A percentile compares a stretch with the other conserved stretches of the same genome.
Evolutionary conservation across 139 green algal genomes (phyloP).

Genomic region (Nannochloris sp.): DNA sequence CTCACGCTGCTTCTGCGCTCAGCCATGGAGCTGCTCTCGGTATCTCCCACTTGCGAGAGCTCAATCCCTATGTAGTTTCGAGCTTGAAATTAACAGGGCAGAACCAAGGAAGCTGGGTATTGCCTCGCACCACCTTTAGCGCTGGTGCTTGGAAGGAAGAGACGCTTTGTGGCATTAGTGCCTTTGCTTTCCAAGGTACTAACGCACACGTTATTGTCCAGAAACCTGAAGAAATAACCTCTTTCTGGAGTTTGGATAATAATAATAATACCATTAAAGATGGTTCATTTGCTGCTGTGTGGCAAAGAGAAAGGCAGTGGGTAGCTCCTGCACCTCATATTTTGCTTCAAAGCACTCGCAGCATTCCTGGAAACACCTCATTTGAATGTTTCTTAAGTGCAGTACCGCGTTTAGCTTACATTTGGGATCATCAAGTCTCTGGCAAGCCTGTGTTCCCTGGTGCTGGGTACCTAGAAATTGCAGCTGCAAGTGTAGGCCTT

Average conservation of each 20-base stretch:
- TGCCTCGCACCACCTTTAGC: conserved; percentile 1
- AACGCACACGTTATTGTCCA: conserved; percentile 58
- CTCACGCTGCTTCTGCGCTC: conserved; percentile 20
- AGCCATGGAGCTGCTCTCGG: conserved; percentile 19
- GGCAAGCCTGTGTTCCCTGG: conserved; percentile 55
- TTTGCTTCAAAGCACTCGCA: conserved; percentile 3
- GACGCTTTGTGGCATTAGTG: conserved; percentile 44
- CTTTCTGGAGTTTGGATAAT: neutral
- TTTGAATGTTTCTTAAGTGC: conserved; percentile 16
- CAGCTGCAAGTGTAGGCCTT: too few relatives aligned
- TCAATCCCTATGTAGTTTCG: conserved; percentile 60
- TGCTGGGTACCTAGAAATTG: conserved; percentile 60
- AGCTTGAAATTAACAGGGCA: conserved; percentile 17
- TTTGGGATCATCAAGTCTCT: conserved; percentile 63
- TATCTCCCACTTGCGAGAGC: conserved; percentile 54
- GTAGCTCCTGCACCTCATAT: conserved; percentile 13
- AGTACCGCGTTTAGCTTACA: conserved; percentile 34
- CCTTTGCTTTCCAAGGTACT: conserved; percentile 78
- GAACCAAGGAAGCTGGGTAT: conserved; percentile 8
- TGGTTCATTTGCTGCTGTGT: neutral
- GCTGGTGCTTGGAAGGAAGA: neutral
- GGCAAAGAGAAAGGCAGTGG: conserved; percentile 10
- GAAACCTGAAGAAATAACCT: neutral
- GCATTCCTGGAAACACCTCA: neutral
- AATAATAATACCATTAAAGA: neutral